Base-by-base conservation (phyloP, 1,284 basidiomycete genomes). In the Phellinidium pouzarii region DNA sequence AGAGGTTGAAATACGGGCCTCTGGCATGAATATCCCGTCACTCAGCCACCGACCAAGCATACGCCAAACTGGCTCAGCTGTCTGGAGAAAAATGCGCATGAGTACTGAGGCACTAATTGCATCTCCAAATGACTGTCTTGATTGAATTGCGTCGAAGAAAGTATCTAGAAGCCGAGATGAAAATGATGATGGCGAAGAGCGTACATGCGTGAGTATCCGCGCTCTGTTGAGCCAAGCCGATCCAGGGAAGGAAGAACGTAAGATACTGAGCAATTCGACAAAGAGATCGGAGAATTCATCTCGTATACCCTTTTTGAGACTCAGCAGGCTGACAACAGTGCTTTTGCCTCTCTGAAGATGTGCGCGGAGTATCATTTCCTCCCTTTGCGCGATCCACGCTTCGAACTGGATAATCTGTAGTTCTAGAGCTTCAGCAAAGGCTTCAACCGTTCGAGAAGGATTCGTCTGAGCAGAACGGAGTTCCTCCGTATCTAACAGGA, bases 361-460 rank as follows among this genome's bases (percentile, higher is more conserved):
- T 2, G 83, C 77, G 19, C 70, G 68, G 59, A 78, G 79, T 43
- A 91, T 82, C 0, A 70, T 68, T 56, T 83, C 78, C 66, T 94
- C 91, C 44, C 72, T 73, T 1, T 67, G 65, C 0, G 88, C 79
- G 58, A 87, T 84, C 88, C 88, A 93, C 3, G 59, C 60, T 53
- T 87, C 77, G 53, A 91, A 79, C 0, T 59, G 58, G 14, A 72
- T 71, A 3, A 91, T 65, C 51, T 86, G 76, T 6, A 65, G 57
- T 44, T 82, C 80, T 42, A 91, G 68, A 0, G 86, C 86, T 54
- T 89, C 87, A 0, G 84, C 79, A 62, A 91, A 91, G 0, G 91
- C 91, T 62, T 92, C 87, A 11, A 84, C 68, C 0, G 88, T 91
- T 38, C 77, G 78, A 1, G 79, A 81, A 9, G 51, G 62, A 38